Base-by-base conservation (phyloP, 331 rosid species). In the Quercus lobata region DNA sequence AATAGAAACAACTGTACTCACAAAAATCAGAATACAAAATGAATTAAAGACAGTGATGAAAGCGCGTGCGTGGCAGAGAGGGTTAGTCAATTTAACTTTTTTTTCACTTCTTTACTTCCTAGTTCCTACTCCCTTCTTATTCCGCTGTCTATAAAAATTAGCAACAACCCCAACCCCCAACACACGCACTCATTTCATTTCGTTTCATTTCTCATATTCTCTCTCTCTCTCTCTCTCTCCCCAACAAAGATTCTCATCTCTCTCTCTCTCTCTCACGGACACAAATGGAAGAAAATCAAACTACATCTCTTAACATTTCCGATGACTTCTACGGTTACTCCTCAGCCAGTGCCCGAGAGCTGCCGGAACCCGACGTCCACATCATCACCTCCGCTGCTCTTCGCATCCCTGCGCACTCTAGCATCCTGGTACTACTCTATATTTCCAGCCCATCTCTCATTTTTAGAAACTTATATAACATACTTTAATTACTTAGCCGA, bases 351-450 rank as follows among this genome's bases (percentile, higher is more conserved):
- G 6, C 58, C 25, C 85, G 86, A 3, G 75, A 80, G 56, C 75
- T 89, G 35, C 93, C 99, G 62, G 87, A 87, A 30, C 89, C 97
- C n/a, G 93, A 94, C n/a, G 71, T 90, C 61, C 69, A 71, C 46
- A 76, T 92, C 73, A 76, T 84, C 78, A 84, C 97, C 66, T 90
- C 94, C 70, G 75, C 29, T 2, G 94, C 91, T 2, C 60, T 66
- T 1, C 88, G 83, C 29, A 84, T 94, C 78, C 97, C 93, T 1
- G 97, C 73, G 25, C 93, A 92, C 79, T 71, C 92, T 17, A 72
- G 83, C 89, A 74, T 94, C 72, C 85, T 92, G 91, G 97, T 95
- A 89, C 54, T 72, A 29, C 57, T 37, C 12, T 3, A 57, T 54
- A 60, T 17, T 25, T 9, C 21, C n/a, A 24, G 16, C 10, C 5